Base-by-base conservation (phyloP, 2,329 filamentous ascomycete genomes). In the Apiospora hydei region DNA sequence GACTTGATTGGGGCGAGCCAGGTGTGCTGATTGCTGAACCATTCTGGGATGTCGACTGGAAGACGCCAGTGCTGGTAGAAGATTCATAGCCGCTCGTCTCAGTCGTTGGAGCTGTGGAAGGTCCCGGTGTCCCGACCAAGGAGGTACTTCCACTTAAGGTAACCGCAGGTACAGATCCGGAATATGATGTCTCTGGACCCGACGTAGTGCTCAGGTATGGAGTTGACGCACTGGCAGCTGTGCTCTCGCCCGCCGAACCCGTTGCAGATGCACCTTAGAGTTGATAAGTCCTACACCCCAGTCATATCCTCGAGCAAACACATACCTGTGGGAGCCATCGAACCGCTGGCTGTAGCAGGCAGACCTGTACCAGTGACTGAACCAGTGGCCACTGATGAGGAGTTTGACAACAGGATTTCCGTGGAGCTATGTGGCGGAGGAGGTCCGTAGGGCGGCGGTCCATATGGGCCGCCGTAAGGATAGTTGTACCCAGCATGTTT, bases 381-480 rank as follows among this genome's bases (percentile, higher is more conserved):
- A 70, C 53, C n/a, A 47, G 49, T 43, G 8, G 43, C 38, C 14
- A 38, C 47, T 24, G 41, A 43, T n/a, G 69, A 66, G 3, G 41
- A 41, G 24, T 64, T 43, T 18, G 49, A 8, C 13, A 34, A 3
- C 34, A 13, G 47, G 34, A 43, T 69, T 26, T 18, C 34, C 26
- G 34, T 49, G 11, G 30, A 26, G 51, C 43, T 34, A 43, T 57
- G 51, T 43, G 70, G 53, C 21, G 38, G 69, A 51, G 68, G 68
- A 18, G 18, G 34, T 44, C 68, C 68, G n/a, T 69, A 69, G 43
- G 68, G 68, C 11, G 68, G 68, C 11, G 44, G 47, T 53, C 68
- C 68, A 43, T 69, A 69, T 24, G 68, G 68, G 46, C 46, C 72
- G 46, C 46, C 72, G 69, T 73, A 73, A 24, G 70, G 68, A 38